Conservation (phyloP, 768 basidiomycete species). For the Russula olivacea region DNA sequence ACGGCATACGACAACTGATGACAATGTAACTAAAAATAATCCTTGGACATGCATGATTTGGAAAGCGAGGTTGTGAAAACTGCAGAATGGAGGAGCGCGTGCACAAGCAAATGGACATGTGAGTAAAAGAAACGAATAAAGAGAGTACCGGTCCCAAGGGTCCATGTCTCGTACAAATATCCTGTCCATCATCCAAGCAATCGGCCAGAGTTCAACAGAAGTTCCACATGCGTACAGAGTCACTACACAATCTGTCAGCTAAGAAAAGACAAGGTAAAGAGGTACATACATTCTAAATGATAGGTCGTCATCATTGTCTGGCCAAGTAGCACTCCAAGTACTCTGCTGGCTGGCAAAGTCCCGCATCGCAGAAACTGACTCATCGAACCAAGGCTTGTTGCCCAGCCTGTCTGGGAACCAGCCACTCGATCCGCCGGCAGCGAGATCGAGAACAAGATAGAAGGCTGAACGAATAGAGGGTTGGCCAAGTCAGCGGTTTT, state of each 20-base stretch:
- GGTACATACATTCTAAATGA: slow-evolving; percentile 59
- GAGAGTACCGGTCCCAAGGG: neutral
- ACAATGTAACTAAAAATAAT: neutral
- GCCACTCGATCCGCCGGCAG: slow-evolving; percentile 74
- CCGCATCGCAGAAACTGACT: slow-evolving; percentile 55
- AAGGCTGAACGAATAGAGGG: slow-evolving; percentile 45
- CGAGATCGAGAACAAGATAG: slow-evolving; percentile 76
- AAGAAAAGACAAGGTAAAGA: neutral
- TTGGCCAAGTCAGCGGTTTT: slow-evolving; percentile 1
- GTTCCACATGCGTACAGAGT: slow-evolving; percentile 37
- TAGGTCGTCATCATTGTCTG: slow-evolving; percentile 49
- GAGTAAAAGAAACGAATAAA: neutral
- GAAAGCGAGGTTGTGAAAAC: neutral
- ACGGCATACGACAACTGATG: neutral
- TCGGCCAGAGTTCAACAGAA: slow-evolving; percentile 20
- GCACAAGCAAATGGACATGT: neutral
- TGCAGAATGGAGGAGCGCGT: neutral
- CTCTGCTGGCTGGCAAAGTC: slow-evolving; percentile 58
- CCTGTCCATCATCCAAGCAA: neutral
- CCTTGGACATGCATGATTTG: neutral
- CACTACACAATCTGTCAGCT: slow-evolving; percentile 24
- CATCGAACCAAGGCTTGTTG: slow-evolving; percentile 60
- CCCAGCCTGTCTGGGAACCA: slow-evolving; percentile 61
- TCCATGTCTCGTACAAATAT: neutral
- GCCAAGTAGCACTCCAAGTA: slow-evolving; percentile 76